phyloP scores from a whole-genome alignment of 1,284 basidiomycete species.

The Austroboletus novae-zelandiae region DNA sequence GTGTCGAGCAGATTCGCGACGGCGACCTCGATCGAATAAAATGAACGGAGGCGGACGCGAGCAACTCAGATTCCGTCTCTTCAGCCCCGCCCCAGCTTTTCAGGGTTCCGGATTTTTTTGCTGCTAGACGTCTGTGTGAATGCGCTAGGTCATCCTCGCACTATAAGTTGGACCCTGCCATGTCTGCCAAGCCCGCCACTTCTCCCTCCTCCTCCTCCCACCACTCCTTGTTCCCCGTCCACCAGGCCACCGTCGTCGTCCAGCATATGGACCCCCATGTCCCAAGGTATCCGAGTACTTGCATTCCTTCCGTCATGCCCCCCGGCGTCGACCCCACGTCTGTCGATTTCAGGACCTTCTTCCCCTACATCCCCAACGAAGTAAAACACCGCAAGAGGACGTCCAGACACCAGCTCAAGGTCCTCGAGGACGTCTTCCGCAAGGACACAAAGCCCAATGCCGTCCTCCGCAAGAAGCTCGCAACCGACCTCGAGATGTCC shows the following conservation, averaged over 20 bases:
- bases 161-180: conserved; percentile 32
- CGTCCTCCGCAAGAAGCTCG: conserved; percentile 72
- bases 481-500: conserved; percentile 84
- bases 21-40: conserved; percentile 6
- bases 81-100: background rate
- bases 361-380: conserved; percentile 83
- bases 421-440: conserved; percentile 83
- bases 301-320: conserved; percentile 46
- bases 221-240: conserved; percentile 21
- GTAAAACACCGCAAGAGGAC: conserved; percentile 90
- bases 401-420: conserved; percentile 77
- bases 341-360: conserved; percentile 54
- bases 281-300: conserved; percentile 37
- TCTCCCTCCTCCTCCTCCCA: conserved; percentile 27
- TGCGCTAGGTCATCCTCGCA: conserved; percentile 2
- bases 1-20: background rate
- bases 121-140: conserved; percentile 26
- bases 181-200: conserved; percentile 26
- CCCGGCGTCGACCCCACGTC: conserved; percentile 57
- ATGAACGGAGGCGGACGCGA: conserved; percentile 1
- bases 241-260: conserved; percentile 7
- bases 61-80: background rate
- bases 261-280: conserved; percentile 22
- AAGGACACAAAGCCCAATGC: conserved; percentile 89
- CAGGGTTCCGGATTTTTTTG: conserved; percentile 10